phyloP scores from a whole-genome alignment of 108 stramenopile genomes.

The Skeletonema marinoi region DNA sequence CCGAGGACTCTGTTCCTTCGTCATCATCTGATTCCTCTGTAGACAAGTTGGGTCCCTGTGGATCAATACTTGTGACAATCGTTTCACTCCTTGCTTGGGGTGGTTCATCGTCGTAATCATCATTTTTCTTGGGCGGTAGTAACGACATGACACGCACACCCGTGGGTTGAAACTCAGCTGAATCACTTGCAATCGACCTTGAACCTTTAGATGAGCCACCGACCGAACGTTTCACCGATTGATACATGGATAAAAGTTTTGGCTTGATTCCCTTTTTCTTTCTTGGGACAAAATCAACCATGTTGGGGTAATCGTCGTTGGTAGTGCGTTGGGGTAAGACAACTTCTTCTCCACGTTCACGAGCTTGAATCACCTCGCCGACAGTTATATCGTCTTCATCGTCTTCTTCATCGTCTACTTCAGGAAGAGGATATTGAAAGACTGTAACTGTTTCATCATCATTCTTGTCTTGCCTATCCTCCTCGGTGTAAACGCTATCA shows the following conservation, averaged over 20 bases:
- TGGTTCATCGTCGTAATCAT: background rate
- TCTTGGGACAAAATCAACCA: background rate
- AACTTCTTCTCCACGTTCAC: background rate
- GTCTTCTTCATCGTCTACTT: background rate
- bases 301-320: background rate
- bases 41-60: background rate
- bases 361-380: background rate
- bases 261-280: background rate
- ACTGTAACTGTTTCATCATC: background rate
- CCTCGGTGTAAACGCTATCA: background rate
- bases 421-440: background rate
- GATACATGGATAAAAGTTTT: background rate
- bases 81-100: background rate
- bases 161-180: background rate
- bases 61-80: background rate
- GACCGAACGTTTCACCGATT: background rate
- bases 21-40: background rate
- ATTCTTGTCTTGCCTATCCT: background rate
- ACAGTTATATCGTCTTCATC: background rate
- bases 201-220: background rate
- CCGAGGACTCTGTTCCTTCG: background rate
- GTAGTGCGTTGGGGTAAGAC: background rate
- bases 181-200: background rate
- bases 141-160: background rate
- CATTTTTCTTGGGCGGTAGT: background rate